Percentiles rank a stretch among this genome's conserved stretches.
These are phyloP conservation scores for Penicillium ochrochloron DNA, from an alignment of 495 filamentous ascomycete genomes.

Conservation along the genomic window DNA sequence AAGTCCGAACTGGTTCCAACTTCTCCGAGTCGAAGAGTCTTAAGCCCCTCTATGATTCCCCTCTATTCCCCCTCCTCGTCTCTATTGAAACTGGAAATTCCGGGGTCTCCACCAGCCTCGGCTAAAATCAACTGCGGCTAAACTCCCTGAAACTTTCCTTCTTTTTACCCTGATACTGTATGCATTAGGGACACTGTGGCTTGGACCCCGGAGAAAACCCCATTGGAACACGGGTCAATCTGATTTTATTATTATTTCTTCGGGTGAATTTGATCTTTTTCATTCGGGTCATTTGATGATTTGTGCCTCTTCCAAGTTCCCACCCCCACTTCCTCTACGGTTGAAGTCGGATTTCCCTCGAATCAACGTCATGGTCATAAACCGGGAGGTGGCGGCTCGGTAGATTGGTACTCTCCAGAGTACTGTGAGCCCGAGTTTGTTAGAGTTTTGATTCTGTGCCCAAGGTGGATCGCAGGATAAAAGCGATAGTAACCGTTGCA, in stretches of 20 bases:
- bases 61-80: neutral
- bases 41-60: neutral
- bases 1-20: neutral
- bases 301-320: neutral
- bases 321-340: no score
- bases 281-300: neutral
- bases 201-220: neutral
- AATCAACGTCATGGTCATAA: neutral
- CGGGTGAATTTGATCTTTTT: no score
- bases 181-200: neutral
- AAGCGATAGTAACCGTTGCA: neutral
- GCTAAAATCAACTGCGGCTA: slow-evolving; percentile 17
- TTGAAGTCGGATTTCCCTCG: neutral
- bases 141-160: neutral
- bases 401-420: no score
- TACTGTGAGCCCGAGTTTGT: no score
- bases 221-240: neutral
- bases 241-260: no score
- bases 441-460: neutral
- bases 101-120: slow-evolving; percentile 17
- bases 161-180: neutral
- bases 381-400: neutral
- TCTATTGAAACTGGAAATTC: neutral
- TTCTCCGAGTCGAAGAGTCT: neutral
- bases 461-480: neutral